phyloP scores from a whole-genome alignment of 177 flowering plant genomes.

The Vitis hybrid region DNA sequence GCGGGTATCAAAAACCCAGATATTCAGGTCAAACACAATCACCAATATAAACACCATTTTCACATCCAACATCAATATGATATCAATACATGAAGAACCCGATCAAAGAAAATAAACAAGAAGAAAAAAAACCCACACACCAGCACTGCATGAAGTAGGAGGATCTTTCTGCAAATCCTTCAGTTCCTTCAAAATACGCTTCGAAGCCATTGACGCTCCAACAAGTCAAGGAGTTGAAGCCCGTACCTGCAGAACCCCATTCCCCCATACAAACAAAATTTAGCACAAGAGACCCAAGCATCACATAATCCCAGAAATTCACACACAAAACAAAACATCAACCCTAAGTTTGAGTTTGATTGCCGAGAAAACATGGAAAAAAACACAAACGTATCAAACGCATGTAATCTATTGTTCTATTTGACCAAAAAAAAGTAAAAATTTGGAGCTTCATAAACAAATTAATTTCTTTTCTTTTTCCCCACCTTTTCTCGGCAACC shows the following conservation, averaged over 20 bases:
- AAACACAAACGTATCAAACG: not conserved
- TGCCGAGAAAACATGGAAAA: not conserved
- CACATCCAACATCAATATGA: not conserved
- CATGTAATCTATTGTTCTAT: too few species aligned
- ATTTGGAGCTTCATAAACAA: not conserved
- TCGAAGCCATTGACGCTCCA: conserved; percentile 36
- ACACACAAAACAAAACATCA: too few species aligned
- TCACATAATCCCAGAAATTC: too few species aligned
- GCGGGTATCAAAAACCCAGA: too few species aligned
- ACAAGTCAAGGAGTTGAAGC: not conserved
- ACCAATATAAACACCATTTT: too few species aligned
- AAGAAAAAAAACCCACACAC: conserved; percentile 13
- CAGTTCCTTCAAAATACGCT: conserved; percentile 49
- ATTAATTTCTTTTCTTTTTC: not conserved
- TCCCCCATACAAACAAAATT: not conserved
- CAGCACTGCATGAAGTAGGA: conserved; percentile 58
- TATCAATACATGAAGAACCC: not conserved
- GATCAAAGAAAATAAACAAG: not conserved
- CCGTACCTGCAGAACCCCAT: conserved; percentile 1
- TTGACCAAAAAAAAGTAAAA: not conserved
- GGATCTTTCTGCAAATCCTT: conserved; percentile 63
- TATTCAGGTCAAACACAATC: too few species aligned
- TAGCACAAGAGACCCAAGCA: too few species aligned
- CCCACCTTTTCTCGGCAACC: too few species aligned
- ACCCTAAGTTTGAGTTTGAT: too few species aligned